Percentiles rank a stretch among this genome's conserved stretches.
Conservation (phyloP, 768 basidiomycete genomes). For the Boletus barrowsii region DNA sequence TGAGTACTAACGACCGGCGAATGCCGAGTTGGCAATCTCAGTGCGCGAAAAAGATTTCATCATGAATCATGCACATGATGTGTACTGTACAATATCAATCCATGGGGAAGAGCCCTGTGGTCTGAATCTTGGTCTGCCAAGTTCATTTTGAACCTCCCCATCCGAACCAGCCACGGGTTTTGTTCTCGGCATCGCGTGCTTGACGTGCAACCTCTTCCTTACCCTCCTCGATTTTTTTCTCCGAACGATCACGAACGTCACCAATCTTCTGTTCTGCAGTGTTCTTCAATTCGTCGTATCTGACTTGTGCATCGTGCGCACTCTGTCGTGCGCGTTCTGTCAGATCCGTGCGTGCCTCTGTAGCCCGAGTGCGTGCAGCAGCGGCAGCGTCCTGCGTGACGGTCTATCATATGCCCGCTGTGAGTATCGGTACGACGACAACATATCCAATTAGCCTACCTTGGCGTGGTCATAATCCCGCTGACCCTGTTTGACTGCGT, state of each 20-base stretch:
- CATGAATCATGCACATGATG: too few species aligned
- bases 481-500: slow-evolving; percentile 28
- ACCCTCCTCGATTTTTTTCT: slow-evolving; percentile 27
- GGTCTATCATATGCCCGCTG: slow-evolving; percentile 3
- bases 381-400: slow-evolving; percentile 17
- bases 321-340: slow-evolving; percentile 24
- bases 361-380: slow-evolving; percentile 14
- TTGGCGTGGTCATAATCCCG: slow-evolving; percentile 34
- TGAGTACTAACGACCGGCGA: background rate
- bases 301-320: slow-evolving; percentile 24
- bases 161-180: slow-evolving; percentile 37
- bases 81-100: background rate
- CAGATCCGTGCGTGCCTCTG: slow-evolving; percentile 25
- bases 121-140: background rate
- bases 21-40: background rate
- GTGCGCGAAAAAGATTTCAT: too few species aligned
- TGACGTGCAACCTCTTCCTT: slow-evolving; percentile 27
- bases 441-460: slow-evolving; percentile 21
- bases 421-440: background rate
- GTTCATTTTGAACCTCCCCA: slow-evolving; percentile 35
- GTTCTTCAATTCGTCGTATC: slow-evolving; percentile 23
- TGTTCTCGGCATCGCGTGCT: slow-evolving; percentile 22
- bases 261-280: slow-evolving; percentile 24
- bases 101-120: background rate
- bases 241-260: slow-evolving; percentile 25